phyloP scores from a whole-genome alignment of 2,329 filamentous ascomycete genomes.

The Botrytis deweyae region DNA sequence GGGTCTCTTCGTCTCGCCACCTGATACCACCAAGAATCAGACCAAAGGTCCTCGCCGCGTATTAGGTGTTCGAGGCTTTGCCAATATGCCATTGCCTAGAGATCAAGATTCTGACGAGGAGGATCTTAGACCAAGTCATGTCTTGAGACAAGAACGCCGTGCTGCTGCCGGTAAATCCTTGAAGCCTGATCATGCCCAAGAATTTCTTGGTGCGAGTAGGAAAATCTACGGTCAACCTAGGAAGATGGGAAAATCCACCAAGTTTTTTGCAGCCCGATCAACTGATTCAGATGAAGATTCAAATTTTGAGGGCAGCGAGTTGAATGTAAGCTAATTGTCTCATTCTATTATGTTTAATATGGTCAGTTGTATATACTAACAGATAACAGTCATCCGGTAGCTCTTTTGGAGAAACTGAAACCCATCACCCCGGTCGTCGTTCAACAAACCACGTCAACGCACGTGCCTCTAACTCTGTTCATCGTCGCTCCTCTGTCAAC shows the following conservation, averaged over 20 bases:
- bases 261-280: no score
- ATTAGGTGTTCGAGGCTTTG: constrained; percentile 4
- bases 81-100: constrained; percentile 2
- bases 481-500: not conserved
- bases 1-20: not conserved
- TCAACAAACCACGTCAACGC: not conserved
- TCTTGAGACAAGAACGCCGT: not conserved
- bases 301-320: not conserved
- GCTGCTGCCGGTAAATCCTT: not conserved
- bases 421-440: not conserved
- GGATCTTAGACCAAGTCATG: not conserved
- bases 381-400: not conserved
- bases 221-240: not conserved
- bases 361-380: not conserved
- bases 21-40: not conserved
- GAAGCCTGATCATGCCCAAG: no score
- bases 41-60: not conserved
- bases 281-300: not conserved
- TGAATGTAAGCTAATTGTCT: not conserved
- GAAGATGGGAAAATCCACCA: not conserved
- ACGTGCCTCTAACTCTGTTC: no score
- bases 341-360: not conserved
- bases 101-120: constrained; percentile 11
- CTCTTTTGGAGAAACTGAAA: not conserved
- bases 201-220: not conserved